phyloP scores from a whole-genome alignment of 352 stramenopile genomes.

The Phytopythium oedochilum region DNA sequence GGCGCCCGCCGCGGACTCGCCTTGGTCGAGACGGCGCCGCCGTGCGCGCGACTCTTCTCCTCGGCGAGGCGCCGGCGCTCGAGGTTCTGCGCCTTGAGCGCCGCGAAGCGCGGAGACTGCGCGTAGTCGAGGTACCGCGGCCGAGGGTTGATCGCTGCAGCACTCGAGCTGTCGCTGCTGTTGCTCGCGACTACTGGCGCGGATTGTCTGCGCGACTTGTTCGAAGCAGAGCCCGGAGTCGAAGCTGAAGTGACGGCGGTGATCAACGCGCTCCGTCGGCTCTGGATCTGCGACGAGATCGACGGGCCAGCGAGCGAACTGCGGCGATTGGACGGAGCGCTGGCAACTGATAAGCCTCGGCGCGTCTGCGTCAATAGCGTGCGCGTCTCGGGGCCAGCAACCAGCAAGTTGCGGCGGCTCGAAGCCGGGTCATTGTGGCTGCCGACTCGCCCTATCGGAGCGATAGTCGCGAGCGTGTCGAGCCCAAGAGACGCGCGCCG shows the following conservation, averaged over 20 bases:
- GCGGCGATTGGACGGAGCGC: not conserved
- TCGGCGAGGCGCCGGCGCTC: slow-evolving; percentile 28
- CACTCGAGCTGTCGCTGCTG: not conserved
- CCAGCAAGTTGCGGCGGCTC: not conserved
- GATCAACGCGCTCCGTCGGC: not conserved
- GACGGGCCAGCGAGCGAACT: not conserved
- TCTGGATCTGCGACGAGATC: not conserved
- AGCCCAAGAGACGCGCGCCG: not conserved
- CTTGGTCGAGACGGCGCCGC: slow-evolving; percentile 11
- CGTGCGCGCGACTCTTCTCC: slow-evolving; percentile 20
- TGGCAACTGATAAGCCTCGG: not conserved
- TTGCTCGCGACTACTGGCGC: not conserved
- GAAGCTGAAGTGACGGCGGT: not conserved
- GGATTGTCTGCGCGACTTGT: not conserved
- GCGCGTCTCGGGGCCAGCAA: not conserved
- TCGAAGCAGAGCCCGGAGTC: not conserved
- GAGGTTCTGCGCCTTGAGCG: slow-evolving; percentile 29
- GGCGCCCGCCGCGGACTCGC: not conserved
- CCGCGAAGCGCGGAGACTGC: slow-evolving; percentile 25
- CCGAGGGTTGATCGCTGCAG: not conserved
- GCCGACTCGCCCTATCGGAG: not conserved
- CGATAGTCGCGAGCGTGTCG: not conserved
- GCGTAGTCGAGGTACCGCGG: slow-evolving; percentile 33
- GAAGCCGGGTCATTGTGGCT: not conserved
- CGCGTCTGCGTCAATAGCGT: not conserved